Conservation (phyloP, 2,329 filamentous ascomycete species). For the Aspergillus quadrilineatus region DNA sequence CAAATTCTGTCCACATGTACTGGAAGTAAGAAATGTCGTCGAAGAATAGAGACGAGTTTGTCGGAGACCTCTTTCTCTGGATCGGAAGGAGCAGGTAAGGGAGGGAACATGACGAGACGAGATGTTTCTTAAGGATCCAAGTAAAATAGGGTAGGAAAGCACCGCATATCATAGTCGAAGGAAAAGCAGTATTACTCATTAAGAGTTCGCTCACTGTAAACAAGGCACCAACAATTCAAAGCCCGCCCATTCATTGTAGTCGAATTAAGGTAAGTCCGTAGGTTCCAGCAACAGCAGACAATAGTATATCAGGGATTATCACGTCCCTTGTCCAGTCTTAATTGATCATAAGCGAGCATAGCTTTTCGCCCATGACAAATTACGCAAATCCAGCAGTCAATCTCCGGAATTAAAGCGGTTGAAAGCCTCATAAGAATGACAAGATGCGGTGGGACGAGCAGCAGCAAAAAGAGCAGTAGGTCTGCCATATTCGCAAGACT, state of each 20-base stretch:
- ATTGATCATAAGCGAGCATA: slow-evolving; percentile 6
- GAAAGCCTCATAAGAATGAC: not conserved
- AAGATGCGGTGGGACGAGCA: not conserved
- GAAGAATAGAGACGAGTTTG: slow-evolving; percentile 30
- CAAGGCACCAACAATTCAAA: not conserved
- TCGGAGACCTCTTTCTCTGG: slow-evolving; percentile 20
- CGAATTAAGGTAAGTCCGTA: not conserved
- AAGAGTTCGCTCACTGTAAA: not conserved
- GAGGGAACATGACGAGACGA: slow-evolving; percentile 18
- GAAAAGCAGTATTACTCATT: slow-evolving; percentile 1
- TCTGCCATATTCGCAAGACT: not conserved
- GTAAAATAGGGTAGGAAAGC: not conserved
- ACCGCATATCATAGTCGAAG: not conserved
- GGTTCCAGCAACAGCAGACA: not conserved
- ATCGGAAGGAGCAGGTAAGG: slow-evolving; percentile 3
- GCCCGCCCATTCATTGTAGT: not conserved
- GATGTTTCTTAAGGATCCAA: not conserved
- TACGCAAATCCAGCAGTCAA: slow-evolving; percentile 2
- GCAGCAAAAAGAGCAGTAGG: not conserved
- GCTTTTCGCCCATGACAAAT: not conserved
- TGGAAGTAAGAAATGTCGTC: slow-evolving; percentile 33
- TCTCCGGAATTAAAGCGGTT: not conserved
- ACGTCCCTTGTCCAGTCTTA: slow-evolving; percentile 5
- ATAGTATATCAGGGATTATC: not conserved
- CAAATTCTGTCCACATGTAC: slow-evolving; percentile 30